Base-by-base conservation (phyloP, 495 filamentous ascomycete genomes). In the Penicillium odoratum region DNA sequence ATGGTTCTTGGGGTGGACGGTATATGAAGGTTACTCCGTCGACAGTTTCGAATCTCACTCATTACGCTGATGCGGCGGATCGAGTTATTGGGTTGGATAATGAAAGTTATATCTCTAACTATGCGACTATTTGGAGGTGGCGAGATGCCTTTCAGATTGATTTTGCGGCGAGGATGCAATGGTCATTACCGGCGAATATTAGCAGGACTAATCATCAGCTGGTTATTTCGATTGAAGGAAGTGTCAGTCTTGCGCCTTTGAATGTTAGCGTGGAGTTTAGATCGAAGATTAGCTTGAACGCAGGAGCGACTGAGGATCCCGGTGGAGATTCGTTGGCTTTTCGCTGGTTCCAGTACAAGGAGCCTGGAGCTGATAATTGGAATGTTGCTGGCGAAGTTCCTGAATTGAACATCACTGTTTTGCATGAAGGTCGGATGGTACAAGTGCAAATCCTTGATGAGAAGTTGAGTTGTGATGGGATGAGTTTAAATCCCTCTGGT, bases 121-220 rank as follows among this genome's bases (percentile, higher is more conserved):
- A 77, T 15, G 78, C 78, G 1, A 79, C 78, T 3, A 76, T 80
- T 50, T 82, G 78, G 78, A 64, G 79, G n/a, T 82, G 78, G 79
- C 49, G 77, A n/a, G 65, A 73, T 53, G 76, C 76, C 0, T 79
- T 72, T 56, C 77, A 81, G 60, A 75, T 75, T 53, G 79, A 82
- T 56, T 78, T 82, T 50, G 78, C 77, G 0, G 78, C 78, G 7
- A 65, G 79, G 7, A 79, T 82, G 47, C 71, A 78, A 61, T 82
- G 78, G 79, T 72, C 73, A 3, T 53, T 80, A 0, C 56, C 65
- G 5, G 25, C 57, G 1, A 59, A 73, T 45, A 52, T 68, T 26
- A 53, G 47, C 29, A 59, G 57, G 13, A 70, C 67, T 7, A 78
- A 77, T 48, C 78, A 82, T 53, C 69, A 70, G 25, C 78, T 77